Percentiles rank a stretch among this genome's conserved stretches.
Evolutionary conservation across 2,329 filamentous ascomycete species (phyloP).

Genomic region (Colletotrichum aenigma): DNA sequence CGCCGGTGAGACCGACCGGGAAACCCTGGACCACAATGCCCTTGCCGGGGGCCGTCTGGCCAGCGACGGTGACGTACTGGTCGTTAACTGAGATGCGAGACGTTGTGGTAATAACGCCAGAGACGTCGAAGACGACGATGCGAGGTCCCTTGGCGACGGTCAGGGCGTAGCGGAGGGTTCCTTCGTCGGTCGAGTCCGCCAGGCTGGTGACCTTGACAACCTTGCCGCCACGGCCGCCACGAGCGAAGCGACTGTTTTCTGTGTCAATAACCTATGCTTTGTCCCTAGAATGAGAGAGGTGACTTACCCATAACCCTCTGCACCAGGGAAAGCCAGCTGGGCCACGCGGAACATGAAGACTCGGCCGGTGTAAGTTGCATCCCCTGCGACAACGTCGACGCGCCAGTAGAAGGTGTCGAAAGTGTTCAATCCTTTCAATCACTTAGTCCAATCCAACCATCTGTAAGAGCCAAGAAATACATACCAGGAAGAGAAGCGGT

Average conservation of each 20-base stretch:
- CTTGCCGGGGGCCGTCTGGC: conserved; percentile 53
- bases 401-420: conserved; percentile 34
- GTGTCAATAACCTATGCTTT: not conserved
- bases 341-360: conserved; percentile 32
- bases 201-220: conserved; percentile 41
- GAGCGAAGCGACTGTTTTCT: conserved; percentile 27
- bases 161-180: conserved; percentile 39
- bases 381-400: conserved; percentile 28
- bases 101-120: conserved; percentile 50
- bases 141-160: conserved; percentile 44
- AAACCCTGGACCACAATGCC: conserved; percentile 36
- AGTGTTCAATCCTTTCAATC: conserved; percentile 20
- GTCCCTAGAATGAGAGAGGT: accelerated
- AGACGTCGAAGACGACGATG: conserved; percentile 51
- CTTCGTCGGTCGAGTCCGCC: conserved; percentile 30
- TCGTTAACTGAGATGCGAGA: conserved; percentile 46
- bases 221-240: conserved; percentile 37
- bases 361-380: conserved; percentile 25
- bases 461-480: not conserved
- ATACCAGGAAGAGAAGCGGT: conserved; percentile 1
- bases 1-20: conserved; percentile 33
- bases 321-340: conserved; percentile 40
- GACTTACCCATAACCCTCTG: conserved; percentile 37
- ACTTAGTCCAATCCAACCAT: accelerated
- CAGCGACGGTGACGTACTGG: conserved; percentile 49